Base-by-base conservation (phyloP, 345 rosid species). In the Eucalyptus cloeziana region DNA sequence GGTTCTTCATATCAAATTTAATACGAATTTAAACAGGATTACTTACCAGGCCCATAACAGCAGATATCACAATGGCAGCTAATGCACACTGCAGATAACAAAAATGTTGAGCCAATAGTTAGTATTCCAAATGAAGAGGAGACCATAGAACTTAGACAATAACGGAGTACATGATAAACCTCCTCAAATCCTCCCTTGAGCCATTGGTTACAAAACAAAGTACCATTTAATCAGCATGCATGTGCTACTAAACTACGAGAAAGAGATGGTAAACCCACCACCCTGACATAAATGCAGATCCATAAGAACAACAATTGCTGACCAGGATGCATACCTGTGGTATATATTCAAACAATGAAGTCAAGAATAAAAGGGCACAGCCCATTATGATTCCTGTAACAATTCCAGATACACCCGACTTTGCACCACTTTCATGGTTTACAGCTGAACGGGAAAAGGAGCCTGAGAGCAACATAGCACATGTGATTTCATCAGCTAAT, bases 361-460 rank as follows among this genome's bases (percentile, higher is more conserved):
- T 98, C 93, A 98, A 85, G 94, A 98, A 98, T 87, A 98, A 88
- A 90, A 98, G 95, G 89, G 99, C 93, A 91, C 99, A 98, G 71
- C 94, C 93, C 93, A 97, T 96, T 91, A 98, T 94, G 76, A 94
- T 92, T 90, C 99, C 99, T 49, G 98, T 91, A 90, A 98, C 43
- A 91, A 97, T 69, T 89, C 99, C 99, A 62, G 99, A 94, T 88
- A 98, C 89, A 88, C 99, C 98, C 24, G 99, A 93, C 94, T 94
- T 98, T 30, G 99, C 98, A 88, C 99, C 99, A 92, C 97, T 96
- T 91, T 97, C 99, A 91, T 96, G 96, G 92, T 94, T 98, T 90
- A 97, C 99, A 37, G 99, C 99, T 89, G 99, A 98, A 93, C 99
- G 94, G 87, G 99, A 98, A 92, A 98, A 98, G 88, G 99, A 98